Evolutionary conservation across 1,284 basidiomycete genomes (phyloP), one percentile per base, ranked within the genome.

Genomic region (Cutaneotrichosporon sp.): DNA sequence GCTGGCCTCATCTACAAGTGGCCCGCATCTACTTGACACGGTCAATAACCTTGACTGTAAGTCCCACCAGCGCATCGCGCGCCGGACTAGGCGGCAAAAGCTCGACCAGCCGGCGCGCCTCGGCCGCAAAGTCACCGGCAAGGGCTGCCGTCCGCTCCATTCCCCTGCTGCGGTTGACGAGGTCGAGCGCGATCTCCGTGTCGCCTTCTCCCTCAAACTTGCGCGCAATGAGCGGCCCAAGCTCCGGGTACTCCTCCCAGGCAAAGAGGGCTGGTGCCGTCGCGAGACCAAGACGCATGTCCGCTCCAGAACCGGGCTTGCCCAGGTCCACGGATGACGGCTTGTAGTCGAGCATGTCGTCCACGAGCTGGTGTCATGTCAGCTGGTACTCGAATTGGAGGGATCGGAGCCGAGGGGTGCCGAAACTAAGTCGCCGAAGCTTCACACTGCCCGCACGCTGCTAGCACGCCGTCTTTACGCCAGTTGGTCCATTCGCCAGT

Each of bases 231-330:
- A 98, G 82, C 1, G 90, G 88, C 2, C 88, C 88, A 76, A 97
- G 83, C 14, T 75, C 70, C 7, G 91, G 87, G 76, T 91, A 85
- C 76, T 97, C 89, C 80, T 97, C 92, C 84, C 91, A 93, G 16
- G 97, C 96, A 75, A 90, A 98, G n/a, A 99, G 81, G 1, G 90
- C 90, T 0, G 96, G 96, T 0, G 91, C 96, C 0, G 94, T 97
- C 2, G 93, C 91, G 26, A 97, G 83, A 1, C 95, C 94, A 0
- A 96, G 83, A 63, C 89, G 86, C 46, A 97, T 83, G 79, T 98
- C 92, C 0, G 92, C 90, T 10, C 91, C 90, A 16, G 88, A 86
- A 0, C 81, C 82, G 0, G 92, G 92, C 81, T 96, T 96, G 57
- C 92, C 92, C 18, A 94, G 84, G 0, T 87, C 83, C 0, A 84